Conservation (phyloP, 1,284 basidiomycete genomes). For the Ceratobasidium sp. region DNA sequence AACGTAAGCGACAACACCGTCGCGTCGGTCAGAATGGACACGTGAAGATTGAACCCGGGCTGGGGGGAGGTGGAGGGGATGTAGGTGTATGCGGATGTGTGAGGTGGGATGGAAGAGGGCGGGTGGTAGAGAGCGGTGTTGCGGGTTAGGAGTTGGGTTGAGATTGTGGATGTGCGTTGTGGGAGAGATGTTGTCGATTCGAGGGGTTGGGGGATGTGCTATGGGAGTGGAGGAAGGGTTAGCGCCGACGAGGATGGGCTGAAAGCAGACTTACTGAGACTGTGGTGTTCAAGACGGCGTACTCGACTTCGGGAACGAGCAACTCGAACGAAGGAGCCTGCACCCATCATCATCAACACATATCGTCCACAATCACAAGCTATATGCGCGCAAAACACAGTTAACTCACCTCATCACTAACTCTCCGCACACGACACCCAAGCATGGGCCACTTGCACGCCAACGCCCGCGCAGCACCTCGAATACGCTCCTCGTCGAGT, state of each 20-base stretch:
- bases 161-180: constrained; percentile 7
- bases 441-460: constrained; percentile 30
- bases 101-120: not conserved
- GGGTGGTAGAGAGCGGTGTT: not conserved
- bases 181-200: not conserved
- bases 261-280: not conserved
- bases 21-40: constrained; percentile 18
- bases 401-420: constrained; percentile 1
- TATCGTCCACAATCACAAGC: not conserved
- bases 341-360: too few relatives aligned
- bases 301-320: constrained; percentile 27
- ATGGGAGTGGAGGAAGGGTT: not conserved
- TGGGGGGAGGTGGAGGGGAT: not conserved
- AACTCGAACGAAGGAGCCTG: not conserved
- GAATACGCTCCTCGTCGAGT: not conserved
- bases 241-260: not conserved
- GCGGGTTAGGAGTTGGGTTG: constrained; percentile 20
- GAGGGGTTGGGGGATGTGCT: constrained; percentile 17
- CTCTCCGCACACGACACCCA: constrained; percentile 12
- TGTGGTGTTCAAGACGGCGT: constrained; percentile 24
- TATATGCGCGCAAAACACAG: too few relatives aligned
- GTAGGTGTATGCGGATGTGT: not conserved
- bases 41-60: constrained; percentile 29
- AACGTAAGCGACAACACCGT: constrained; percentile 22
- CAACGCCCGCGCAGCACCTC: not conserved